phyloP scores from a whole-genome alignment of 2,329 filamentous ascomycete genomes.

The Botrytis fragariae region DNA sequence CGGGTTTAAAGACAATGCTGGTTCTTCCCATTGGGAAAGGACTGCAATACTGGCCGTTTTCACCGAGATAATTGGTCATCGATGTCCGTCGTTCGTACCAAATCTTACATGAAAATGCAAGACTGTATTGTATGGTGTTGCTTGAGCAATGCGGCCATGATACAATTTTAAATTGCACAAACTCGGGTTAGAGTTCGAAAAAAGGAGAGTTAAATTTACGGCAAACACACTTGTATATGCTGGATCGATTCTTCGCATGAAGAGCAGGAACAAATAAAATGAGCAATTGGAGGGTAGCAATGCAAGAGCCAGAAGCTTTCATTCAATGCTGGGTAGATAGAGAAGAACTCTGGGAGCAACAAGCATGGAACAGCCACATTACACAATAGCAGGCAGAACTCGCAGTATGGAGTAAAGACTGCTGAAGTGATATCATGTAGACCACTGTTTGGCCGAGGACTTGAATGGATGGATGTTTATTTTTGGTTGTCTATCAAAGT shows the following conservation, averaged over 20 bases:
- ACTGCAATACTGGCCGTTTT: not conserved
- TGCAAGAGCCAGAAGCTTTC: not conserved
- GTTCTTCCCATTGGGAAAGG: not conserved
- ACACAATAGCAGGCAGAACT: not conserved
- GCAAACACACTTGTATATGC: not conserved
- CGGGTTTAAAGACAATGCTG: not conserved
- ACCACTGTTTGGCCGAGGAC: not conserved
- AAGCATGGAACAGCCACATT: not conserved
- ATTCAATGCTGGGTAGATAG: not conserved
- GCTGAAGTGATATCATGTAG: not conserved
- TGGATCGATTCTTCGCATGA: not conserved
- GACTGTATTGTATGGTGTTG: not conserved
- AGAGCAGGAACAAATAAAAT: not conserved
- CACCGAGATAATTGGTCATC: too few relatives aligned
- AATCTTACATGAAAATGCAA: not conserved
- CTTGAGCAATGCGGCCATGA: not conserved
- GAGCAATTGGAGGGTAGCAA: not conserved
- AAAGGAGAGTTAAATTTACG: not conserved
- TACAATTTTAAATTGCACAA: not conserved
- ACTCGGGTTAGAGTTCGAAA: not conserved
- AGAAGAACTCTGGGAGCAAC: not conserved
- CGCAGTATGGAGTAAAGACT: not conserved
- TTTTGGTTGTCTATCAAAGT: not conserved
- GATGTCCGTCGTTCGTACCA: not conserved
- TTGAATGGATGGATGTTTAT: not conserved